Conservation (phyloP, 2,329 filamentous ascomycete genomes). For the Fusarium brevicatenulatum region DNA sequence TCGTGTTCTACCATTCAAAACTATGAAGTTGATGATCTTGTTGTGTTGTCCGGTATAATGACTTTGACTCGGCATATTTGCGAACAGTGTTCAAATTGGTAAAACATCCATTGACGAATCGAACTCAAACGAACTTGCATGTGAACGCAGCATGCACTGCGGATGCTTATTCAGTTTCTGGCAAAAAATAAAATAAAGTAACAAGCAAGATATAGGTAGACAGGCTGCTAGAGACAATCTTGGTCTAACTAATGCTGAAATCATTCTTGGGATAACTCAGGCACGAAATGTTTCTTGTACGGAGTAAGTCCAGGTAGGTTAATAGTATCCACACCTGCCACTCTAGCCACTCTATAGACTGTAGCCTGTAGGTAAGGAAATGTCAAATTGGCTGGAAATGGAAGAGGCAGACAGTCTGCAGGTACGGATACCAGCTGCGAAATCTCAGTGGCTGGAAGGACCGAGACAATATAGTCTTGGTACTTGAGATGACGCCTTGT, state of each 20-base stretch:
- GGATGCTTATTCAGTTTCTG: neutral
- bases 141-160: neutral
- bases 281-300: neutral
- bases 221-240: neutral
- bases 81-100: neutral
- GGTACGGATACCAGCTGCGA: neutral
- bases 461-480: neutral
- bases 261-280: neutral
- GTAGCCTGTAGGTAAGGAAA: neutral
- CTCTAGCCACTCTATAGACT: neutral
- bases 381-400: neutral
- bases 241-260: neutral
- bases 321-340: neutral
- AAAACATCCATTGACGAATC: neutral
- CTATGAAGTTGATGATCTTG: neutral
- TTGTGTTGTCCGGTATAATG: neutral
- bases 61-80: neutral
- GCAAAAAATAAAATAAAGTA: neutral
- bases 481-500: neutral
- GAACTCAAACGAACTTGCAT: neutral
- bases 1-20: constrained; percentile 28
- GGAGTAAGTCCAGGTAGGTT: neutral
- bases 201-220: neutral
- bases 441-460: constrained; percentile 24
- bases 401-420: neutral